These are phyloP conservation scores for Ceratobasidium sp. DNA, from an alignment of 1,284 basidiomycete genomes.

Conservation along the genomic window DNA sequence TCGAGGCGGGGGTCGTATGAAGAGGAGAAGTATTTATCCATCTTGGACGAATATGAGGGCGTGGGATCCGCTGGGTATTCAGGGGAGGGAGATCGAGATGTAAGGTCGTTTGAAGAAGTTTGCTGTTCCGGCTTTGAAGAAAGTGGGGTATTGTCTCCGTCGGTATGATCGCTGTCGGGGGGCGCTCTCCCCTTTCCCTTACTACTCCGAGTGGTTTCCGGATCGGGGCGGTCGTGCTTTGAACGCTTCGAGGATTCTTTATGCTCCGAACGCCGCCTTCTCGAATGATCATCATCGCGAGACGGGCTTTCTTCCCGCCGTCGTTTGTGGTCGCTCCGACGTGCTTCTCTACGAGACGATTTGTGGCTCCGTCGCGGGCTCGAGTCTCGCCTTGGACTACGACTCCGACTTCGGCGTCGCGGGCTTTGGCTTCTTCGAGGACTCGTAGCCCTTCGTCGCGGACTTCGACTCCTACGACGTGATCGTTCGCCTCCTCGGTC, in stretches of 20 bases:
- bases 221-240: constrained; percentile 14
- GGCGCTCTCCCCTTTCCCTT: constrained; percentile 38
- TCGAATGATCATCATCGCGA: constrained; percentile 16
- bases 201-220: not conserved
- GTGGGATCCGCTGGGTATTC: constrained; percentile 58
- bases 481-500: constrained; percentile 64
- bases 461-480: constrained; percentile 59
- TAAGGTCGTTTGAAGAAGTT: constrained; percentile 51
- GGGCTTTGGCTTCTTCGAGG: constrained; percentile 51
- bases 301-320: constrained; percentile 32
- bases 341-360: constrained; percentile 50
- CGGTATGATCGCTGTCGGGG: constrained; percentile 46
- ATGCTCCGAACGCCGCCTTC: constrained; percentile 27
- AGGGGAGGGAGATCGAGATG: constrained; percentile 46
- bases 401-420: constrained; percentile 28
- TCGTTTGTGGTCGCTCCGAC: constrained; percentile 30
- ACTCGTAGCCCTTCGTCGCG: constrained; percentile 52
- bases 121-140: constrained; percentile 44
- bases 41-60: constrained; percentile 77
- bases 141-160: constrained; percentile 46
- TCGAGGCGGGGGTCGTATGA: constrained; percentile 92
- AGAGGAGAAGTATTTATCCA: constrained; percentile 94
- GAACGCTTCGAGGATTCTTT: constrained; percentile 26
- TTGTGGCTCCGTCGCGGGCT: constrained; percentile 34
- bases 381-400: constrained; percentile 44